Conservation (phyloP, 2,329 filamentous ascomycete genomes). For the Hyphodiscus sp. region DNA sequence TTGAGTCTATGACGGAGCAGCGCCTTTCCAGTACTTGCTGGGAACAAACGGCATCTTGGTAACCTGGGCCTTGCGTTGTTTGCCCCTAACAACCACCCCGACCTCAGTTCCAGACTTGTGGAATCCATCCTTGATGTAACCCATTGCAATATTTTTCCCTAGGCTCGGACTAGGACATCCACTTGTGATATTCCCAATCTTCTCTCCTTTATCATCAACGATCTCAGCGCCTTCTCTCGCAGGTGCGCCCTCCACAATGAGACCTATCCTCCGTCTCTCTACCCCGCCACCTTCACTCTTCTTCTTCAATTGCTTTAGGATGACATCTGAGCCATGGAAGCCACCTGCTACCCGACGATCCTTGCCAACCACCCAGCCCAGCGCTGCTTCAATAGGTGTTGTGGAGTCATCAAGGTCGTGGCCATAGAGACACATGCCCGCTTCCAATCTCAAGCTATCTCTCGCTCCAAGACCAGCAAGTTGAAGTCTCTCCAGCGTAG, state of each 20-base stretch:
- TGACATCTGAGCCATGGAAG: constrained; percentile 80
- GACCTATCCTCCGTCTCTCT: constrained; percentile 66
- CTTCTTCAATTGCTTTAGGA: constrained; percentile 69
- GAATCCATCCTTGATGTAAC: constrained; percentile 60
- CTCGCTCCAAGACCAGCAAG: constrained; percentile 85
- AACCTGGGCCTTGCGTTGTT: constrained; percentile 57
- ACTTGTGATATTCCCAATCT: constrained; percentile 77
- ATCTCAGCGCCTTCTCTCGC: constrained; percentile 86
- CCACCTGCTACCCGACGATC: constrained; percentile 59
- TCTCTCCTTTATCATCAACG: constrained; percentile 53
- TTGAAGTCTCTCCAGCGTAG: constrained; percentile 56
- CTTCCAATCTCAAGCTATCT: constrained; percentile 88
- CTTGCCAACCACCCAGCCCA: constrained; percentile 81
- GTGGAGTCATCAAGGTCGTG: constrained; percentile 83
- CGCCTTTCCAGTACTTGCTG: constrained; percentile 49
- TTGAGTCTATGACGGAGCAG: not conserved
- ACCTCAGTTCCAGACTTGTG: constrained; percentile 66
- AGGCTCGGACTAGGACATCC: constrained; percentile 84
- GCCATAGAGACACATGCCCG: constrained; percentile 99
- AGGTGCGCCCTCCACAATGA: constrained; percentile 78
- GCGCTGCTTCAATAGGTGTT: constrained; percentile 59
- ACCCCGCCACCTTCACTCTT: constrained; percentile 72
- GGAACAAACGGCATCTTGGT: constrained; percentile 67
- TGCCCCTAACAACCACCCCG: constrained; percentile 58
- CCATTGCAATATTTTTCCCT: constrained; percentile 93